Conservation (phyloP, 192 early-diverging fungal species). For the Diversispora eburnea region DNA sequence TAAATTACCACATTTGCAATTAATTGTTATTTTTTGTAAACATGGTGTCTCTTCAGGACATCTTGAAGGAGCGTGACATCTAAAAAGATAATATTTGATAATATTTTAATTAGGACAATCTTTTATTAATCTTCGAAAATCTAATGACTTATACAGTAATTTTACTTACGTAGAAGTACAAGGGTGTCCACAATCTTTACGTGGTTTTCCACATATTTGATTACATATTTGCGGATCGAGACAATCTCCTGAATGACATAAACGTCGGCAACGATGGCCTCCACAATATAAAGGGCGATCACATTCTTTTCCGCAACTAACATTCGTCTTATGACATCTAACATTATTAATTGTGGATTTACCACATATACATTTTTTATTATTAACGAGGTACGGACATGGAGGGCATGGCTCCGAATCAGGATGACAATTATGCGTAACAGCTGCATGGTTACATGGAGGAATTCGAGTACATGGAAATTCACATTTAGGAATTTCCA, state of each 20-base stretch:
- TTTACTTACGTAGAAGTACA: conserved; percentile 44
- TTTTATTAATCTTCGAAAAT: background rate
- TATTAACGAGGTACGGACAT: conserved; percentile 73
- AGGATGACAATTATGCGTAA: conserved; percentile 80
- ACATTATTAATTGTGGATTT: conserved; percentile 72
- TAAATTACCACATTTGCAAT: conserved; percentile 76
- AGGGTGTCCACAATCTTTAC: conserved; percentile 78
- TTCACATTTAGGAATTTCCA: conserved; percentile 68
- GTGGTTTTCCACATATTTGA: conserved; percentile 71
- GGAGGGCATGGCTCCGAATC: conserved; percentile 87
- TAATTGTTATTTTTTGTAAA: conserved; percentile 48
- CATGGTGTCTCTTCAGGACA: conserved; percentile 81
- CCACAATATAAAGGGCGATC: conserved; percentile 55
- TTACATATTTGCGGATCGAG: conserved; percentile 49
- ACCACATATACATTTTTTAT: conserved; percentile 73
- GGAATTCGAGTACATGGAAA: conserved; percentile 66
- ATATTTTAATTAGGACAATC: background rate
- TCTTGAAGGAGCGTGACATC: conserved; percentile 73
- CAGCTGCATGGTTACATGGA: conserved; percentile 76
- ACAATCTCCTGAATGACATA: conserved; percentile 82
- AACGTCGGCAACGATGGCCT: conserved; percentile 74
- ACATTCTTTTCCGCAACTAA: conserved; percentile 74
- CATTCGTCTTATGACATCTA: conserved; percentile 73
- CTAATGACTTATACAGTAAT: no score
- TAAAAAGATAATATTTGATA: conserved; percentile 11